Conservation (phyloP, 495 filamentous ascomycete genomes). For the Hypoxylon fragiforme region DNA sequence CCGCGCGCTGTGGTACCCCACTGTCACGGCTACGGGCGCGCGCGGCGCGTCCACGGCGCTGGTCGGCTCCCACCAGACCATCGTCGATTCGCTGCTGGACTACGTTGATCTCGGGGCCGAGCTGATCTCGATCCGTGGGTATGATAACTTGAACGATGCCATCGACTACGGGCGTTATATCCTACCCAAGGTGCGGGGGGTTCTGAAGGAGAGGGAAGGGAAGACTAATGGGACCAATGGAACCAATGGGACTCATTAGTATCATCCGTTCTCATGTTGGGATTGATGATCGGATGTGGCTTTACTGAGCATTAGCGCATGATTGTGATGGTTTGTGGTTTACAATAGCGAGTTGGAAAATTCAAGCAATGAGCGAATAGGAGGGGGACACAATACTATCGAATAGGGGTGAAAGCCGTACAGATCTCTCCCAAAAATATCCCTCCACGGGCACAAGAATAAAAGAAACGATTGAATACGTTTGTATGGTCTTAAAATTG, state of each 20-base stretch:
- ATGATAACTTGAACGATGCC: conserved; percentile 59
- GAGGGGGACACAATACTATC: too few species aligned
- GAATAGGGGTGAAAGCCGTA: too few species aligned
- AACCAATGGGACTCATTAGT: conserved; percentile 19
- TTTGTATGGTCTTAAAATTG: too few species aligned
- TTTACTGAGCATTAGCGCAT: too few species aligned
- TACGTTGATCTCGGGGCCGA: conserved; percentile 58
- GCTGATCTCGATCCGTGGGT: conserved; percentile 58
- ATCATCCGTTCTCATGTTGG: too few species aligned
- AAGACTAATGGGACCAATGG: conserved; percentile 11
- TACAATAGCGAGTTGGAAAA: too few species aligned
- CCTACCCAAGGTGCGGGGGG: conserved; percentile 50
- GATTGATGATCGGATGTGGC: too few species aligned
- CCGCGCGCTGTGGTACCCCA: conserved; percentile 59
- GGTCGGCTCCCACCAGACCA: conserved; percentile 53
- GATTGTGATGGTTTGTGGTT: too few species aligned
- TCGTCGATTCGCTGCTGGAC: conserved; percentile 54
- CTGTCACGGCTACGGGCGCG: conserved; percentile 58
- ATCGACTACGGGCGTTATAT: conserved; percentile 58
- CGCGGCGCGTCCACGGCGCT: conserved; percentile 59
- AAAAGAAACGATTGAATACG: too few species aligned
- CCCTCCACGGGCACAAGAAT: too few species aligned
- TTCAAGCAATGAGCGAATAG: too few species aligned
- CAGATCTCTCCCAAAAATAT: too few species aligned
- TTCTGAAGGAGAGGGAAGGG: conserved; percentile 39